These are phyloP conservation scores for Otatea glauca DNA, from an alignment of 176 grass and related monocot genomes.

Conservation along the genomic window DNA sequence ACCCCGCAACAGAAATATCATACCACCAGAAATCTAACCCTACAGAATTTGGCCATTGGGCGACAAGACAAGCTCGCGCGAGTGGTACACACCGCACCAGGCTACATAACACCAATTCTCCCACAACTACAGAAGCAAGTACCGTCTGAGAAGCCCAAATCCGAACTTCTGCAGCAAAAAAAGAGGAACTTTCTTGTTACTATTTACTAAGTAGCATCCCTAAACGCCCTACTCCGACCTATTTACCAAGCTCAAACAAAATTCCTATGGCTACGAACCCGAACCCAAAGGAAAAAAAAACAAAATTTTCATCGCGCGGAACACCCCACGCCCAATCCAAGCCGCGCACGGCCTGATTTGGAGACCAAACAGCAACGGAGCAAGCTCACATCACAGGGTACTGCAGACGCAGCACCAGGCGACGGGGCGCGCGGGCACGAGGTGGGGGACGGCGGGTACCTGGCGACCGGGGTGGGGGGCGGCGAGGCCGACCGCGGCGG, in stretches of 20 bases:
- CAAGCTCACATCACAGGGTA: neutral
- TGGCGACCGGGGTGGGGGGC: slow-evolving; percentile 78
- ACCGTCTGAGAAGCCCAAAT: neutral
- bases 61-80: neutral
- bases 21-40: neutral
- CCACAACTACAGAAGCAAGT: neutral
- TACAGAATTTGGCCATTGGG: neutral
- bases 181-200: neutral
- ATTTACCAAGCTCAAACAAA: slow-evolving; percentile 12
- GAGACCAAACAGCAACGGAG: neutral
- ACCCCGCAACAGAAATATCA: neutral
- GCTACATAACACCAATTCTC: neutral
- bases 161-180: neutral
- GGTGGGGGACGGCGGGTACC: slow-evolving; percentile 36
- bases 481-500: slow-evolving; percentile 74
- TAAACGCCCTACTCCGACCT: neutral
- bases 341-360: slow-evolving; percentile 16
- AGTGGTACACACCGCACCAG: neutral
- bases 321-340: neutral
- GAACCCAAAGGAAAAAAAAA: neutral
- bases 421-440: neutral
- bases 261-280: neutral
- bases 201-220: neutral
- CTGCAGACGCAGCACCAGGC: neutral
- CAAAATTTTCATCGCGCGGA: neutral